Evolutionary conservation across 169 alveolate genomes (phyloP).

Genomic region (Cryptosporidium meleagridis): DNA sequence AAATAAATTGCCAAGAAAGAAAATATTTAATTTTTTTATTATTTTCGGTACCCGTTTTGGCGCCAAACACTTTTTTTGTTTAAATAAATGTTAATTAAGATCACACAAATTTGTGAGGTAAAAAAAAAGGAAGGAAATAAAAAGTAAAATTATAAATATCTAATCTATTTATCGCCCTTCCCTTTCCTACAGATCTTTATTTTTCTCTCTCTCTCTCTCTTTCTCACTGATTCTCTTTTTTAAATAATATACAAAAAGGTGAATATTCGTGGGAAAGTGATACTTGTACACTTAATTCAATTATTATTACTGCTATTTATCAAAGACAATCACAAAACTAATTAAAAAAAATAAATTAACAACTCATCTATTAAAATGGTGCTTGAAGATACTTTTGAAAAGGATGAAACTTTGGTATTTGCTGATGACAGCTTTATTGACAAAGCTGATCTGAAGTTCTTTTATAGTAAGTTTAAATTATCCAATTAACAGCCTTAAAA

Average conservation of each 20-base stretch:
- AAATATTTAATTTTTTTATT: too few species aligned
- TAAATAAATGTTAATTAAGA: not conserved
- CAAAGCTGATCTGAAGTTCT: conserved; percentile 51
- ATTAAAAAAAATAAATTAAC: not conserved
- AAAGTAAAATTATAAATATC: too few species aligned
- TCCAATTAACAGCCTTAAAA: not conserved
- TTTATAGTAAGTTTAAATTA: conserved; percentile 50
- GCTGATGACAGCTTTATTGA: conserved; percentile 54
- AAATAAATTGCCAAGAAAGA: too few species aligned
- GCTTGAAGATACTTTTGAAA: not conserved
- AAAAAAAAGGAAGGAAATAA: not conserved
- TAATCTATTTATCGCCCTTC: too few species aligned
- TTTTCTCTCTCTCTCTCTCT: too few species aligned
- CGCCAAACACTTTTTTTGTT: not conserved
- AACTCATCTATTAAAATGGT: not conserved
- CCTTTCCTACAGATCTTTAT: too few species aligned
- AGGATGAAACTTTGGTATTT: not conserved
- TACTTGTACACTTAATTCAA: not conserved
- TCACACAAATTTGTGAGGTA: conserved; percentile 13
- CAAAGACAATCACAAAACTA: not conserved
- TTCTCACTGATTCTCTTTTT: too few species aligned
- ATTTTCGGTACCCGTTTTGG: not conserved
- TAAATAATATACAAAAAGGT: not conserved
- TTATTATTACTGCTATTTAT: not conserved
- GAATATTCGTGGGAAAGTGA: not conserved